Conservation (phyloP, 2,329 filamentous ascomycete species). For the Aspergillus sp. region DNA sequence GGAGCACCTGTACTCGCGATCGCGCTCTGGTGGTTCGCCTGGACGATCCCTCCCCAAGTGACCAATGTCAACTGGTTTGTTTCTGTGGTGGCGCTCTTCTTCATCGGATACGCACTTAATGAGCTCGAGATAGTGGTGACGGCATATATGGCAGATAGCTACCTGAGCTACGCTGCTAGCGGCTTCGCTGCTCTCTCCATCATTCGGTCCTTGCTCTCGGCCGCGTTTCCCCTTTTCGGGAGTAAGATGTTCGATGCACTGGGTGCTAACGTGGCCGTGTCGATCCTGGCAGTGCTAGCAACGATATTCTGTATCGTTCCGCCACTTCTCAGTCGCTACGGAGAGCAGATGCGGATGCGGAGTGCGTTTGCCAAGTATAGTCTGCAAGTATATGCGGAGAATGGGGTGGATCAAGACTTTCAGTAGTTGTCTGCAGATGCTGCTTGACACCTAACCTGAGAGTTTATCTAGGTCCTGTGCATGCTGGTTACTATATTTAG, state of each 20-base stretch:
- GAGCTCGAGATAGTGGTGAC: constrained; percentile 45
- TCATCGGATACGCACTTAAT: constrained; percentile 50
- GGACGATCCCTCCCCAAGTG: constrained; percentile 47
- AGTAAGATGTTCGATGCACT: constrained; percentile 41
- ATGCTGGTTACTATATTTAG: too few species aligned
- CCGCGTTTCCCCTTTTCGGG: constrained; percentile 43
- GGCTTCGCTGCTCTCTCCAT: constrained; percentile 45
- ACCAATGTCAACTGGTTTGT: constrained; percentile 40
- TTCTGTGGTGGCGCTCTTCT: constrained; percentile 41
- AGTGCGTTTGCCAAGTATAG: neutral
- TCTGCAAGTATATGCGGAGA: neutral
- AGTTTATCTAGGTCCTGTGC: too few species aligned
- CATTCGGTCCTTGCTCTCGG: constrained; percentile 41
- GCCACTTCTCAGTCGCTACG: neutral
- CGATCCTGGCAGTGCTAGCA: constrained; percentile 42
- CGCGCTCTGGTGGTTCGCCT: constrained; percentile 51
- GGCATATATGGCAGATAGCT: constrained; percentile 48
- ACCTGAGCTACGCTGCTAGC: constrained; percentile 46
- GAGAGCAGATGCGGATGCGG: neutral
- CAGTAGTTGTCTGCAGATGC: neutral
- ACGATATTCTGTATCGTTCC: neutral
- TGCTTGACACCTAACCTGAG: too few species aligned
- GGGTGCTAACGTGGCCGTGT: constrained; percentile 40
- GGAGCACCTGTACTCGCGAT: constrained; percentile 47
- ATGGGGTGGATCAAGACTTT: neutral